A percentile compares a stretch with the other conserved stretches of the same genome.
phyloP scores from a whole-genome alignment of 2,329 filamentous ascomycete species.

The Periglandula ipomoeae region DNA sequence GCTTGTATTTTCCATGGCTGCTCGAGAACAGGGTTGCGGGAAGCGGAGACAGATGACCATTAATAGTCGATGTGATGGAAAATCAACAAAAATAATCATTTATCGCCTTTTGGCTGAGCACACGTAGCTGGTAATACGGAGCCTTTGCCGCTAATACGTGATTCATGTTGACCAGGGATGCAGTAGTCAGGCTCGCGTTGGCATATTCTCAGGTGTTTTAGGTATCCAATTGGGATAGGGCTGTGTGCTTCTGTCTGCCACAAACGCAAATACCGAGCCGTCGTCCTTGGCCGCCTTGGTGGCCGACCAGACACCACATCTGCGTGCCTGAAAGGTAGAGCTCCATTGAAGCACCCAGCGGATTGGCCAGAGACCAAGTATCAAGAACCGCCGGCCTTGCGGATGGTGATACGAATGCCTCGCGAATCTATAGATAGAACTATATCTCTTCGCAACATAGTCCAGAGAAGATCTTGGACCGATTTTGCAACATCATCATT shows the following conservation, averaged over 20 bases:
- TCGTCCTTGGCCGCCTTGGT: not conserved
- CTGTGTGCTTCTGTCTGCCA: not conserved
- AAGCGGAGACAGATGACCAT: too few species aligned
- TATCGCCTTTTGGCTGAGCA: too few species aligned
- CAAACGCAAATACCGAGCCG: not conserved
- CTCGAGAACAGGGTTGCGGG: too few species aligned
- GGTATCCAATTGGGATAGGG: too few species aligned
- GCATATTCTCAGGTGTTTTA: too few species aligned
- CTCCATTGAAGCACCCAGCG: not conserved
- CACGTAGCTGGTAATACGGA: too few species aligned
- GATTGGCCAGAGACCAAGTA: not conserved
- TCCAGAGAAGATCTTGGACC: not conserved
- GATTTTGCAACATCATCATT: not conserved
- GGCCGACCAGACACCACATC: not conserved
- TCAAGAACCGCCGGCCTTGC: not conserved
- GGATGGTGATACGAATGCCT: not conserved
- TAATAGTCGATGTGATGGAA: too few species aligned
- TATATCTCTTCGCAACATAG: not conserved
- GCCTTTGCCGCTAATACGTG: too few species aligned
- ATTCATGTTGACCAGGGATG: constrained; percentile 6
- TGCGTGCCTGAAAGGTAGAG: not conserved
- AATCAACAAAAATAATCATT: too few species aligned
- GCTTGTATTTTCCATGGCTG: too few species aligned
- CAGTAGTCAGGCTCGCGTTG: not conserved
- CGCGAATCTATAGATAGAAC: not conserved